Percentiles rank a stretch among this genome's conserved stretches.
phyloP scores from a whole-genome alignment of 768 basidiomycete genomes.

The Pisolithus microcarpus region DNA sequence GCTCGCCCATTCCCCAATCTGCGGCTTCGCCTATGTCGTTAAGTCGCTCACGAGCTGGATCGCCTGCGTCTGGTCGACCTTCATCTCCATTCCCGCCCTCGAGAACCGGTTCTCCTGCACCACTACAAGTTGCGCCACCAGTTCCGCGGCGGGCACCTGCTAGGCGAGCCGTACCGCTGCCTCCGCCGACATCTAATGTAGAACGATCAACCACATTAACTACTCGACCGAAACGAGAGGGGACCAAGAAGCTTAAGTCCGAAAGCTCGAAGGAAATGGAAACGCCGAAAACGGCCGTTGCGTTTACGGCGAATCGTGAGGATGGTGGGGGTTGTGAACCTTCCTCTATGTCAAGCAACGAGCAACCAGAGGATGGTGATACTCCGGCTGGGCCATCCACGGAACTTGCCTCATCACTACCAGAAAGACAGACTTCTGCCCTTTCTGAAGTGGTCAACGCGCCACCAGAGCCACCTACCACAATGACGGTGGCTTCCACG shows the following conservation, averaged over 20 bases:
- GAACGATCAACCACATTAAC: constrained; percentile 19
- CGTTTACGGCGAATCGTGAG: not conserved
- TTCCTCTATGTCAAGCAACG: not conserved
- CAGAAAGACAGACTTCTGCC: no score
- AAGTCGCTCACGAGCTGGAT: constrained; percentile 20
- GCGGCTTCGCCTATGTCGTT: constrained; percentile 17
- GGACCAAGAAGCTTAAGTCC: not conserved
- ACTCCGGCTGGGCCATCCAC: not conserved
- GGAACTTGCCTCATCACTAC: no score
- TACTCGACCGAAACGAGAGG: not conserved
- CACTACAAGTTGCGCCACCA: constrained; percentile 11
- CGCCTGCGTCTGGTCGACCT: constrained; percentile 25
- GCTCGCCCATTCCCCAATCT: constrained; percentile 29
- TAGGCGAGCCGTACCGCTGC: constrained; percentile 47
- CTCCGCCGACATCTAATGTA: constrained; percentile 42
- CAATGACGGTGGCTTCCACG: not conserved
- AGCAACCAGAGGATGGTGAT: not conserved
- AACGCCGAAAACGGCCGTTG: not conserved
- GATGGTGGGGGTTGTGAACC: not conserved
- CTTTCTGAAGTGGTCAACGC: no score
- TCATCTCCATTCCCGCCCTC: constrained; percentile 60
- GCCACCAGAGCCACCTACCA: not conserved
- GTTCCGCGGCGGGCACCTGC: constrained; percentile 7
- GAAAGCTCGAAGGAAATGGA: not conserved
- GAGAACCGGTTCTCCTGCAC: constrained; percentile 30